Evolutionary conservation across 805 yeast genomes (phyloP).

Genomic region (Dipodascus geniculatus): DNA sequence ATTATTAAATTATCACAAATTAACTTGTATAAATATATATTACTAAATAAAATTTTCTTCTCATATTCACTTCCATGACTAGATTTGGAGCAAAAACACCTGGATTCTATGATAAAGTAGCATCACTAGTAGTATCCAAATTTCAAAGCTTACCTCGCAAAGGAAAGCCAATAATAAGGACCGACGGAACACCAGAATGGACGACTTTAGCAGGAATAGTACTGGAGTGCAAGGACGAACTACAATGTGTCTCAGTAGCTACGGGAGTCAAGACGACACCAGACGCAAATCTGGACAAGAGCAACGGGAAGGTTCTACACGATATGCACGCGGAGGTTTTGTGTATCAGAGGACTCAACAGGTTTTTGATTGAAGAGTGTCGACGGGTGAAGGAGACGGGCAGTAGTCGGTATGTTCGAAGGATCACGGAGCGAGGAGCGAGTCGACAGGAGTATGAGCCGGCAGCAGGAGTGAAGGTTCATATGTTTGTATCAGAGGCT

Average conservation of each 20-base stretch:
- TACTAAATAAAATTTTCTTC: too few relatives aligned
- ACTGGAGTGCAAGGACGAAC: constrained; percentile 11
- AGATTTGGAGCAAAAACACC: background rate
- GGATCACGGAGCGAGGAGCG: background rate
- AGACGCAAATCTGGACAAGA: constrained; percentile 31
- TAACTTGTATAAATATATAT: too few relatives aligned
- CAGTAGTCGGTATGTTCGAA: background rate
- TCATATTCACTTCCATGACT: too few relatives aligned
- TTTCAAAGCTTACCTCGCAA: constrained; percentile 21
- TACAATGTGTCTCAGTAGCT: constrained; percentile 37
- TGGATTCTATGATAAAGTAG: constrained; percentile 12
- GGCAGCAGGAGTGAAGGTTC: constrained; percentile 29
- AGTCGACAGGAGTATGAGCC: background rate
- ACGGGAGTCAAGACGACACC: constrained; percentile 83
- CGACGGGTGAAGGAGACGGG: constrained; percentile 8
- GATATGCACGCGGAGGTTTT: constrained; percentile 88
- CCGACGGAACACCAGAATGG: constrained; percentile 69
- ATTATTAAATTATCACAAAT: too few relatives aligned
- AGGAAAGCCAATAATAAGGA: constrained; percentile 49
- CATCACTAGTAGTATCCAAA: constrained; percentile 14
- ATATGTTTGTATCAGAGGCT: constrained; percentile 55
- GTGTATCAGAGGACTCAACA: constrained; percentile 58
- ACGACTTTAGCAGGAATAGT: constrained; percentile 73
- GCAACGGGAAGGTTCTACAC: constrained; percentile 58
- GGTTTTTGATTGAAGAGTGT: constrained; percentile 41